A percentile compares a stretch with the other conserved stretches of the same genome.
phyloP scores from a whole-genome alignment of 768 basidiomycete genomes.

The Naganishia vishniacii region DNA sequence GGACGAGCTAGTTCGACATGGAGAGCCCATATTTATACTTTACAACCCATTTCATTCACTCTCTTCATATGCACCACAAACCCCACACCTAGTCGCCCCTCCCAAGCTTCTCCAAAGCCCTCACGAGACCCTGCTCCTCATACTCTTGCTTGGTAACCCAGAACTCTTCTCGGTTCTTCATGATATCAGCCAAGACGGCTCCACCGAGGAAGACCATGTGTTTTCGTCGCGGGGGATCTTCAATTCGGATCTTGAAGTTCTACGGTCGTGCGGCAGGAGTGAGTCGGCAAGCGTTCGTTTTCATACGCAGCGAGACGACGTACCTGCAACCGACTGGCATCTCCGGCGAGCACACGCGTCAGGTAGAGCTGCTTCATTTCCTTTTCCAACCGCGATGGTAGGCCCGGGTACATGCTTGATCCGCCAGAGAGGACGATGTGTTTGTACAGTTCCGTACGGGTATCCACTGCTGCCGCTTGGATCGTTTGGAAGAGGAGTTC shows the following conservation, averaged over 20 bases:
- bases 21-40: too few relatives aligned
- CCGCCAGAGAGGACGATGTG: conserved; percentile 97
- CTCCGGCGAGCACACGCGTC: conserved; percentile 75
- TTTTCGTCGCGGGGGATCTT: conserved; percentile 95
- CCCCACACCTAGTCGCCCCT: conserved; percentile 52
- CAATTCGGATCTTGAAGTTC: conserved; percentile 99
- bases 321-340: conserved; percentile 78
- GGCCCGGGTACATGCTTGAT: conserved; percentile 96
- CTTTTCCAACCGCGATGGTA: conserved; percentile 93
- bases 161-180: conserved; percentile 90
- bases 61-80: conserved; percentile 1
- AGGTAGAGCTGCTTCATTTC: conserved; percentile 99
- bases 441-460: conserved; percentile 87
- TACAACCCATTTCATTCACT: neutral
- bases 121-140: conserved; percentile 73
- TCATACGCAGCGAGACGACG: conserved; percentile 44
- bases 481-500: conserved; percentile 98
- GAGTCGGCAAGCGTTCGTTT: neutral
- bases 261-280: conserved; percentile 45
- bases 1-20: too few relatives aligned
- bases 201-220: conserved; percentile 99
- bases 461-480: conserved; percentile 81
- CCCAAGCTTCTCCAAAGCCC: conserved; percentile 78
- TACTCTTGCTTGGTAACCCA: conserved; percentile 93
- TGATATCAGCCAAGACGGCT: conserved; percentile 96